Percentiles rank a stretch among this genome's conserved stretches.
Conservation (phyloP, 805 yeast species). For the Schwanniomyces occidentalis region DNA sequence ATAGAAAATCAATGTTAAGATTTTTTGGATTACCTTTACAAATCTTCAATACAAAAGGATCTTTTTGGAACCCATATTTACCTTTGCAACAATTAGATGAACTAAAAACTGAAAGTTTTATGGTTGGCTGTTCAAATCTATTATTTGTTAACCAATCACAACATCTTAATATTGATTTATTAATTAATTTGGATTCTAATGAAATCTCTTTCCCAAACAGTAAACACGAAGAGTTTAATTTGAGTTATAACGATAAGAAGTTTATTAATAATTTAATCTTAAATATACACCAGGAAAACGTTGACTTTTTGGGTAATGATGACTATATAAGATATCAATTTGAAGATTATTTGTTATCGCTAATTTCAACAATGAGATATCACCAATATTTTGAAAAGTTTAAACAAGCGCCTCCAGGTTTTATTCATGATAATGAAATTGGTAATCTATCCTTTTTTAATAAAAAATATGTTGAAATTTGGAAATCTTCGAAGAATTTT, state of each 20-base stretch:
- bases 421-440: conserved; percentile 19
- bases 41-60: conserved; percentile 76
- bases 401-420: conserved; percentile 43
- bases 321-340: conserved; percentile 85
- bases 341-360: conserved; percentile 83
- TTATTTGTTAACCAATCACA: conserved; percentile 66
- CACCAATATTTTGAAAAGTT: conserved; percentile 52
- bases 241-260: conserved; percentile 57
- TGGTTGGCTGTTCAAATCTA: conserved; percentile 88
- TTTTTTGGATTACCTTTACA: conserved; percentile 90
- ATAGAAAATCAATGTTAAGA: conserved; percentile 69
- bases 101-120: conserved; percentile 62
- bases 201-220: conserved; percentile 45
- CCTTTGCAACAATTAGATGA: conserved; percentile 89
- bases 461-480: conserved; percentile 27
- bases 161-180: conserved; percentile 60
- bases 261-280: conserved; percentile 64
- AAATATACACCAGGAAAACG: conserved; percentile 44
- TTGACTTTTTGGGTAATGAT: conserved; percentile 50
- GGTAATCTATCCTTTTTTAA: conserved; percentile 35
- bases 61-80: conserved; percentile 89
- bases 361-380: conserved; percentile 72
- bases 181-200: conserved; percentile 69
- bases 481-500: conserved; percentile 38
- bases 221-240: conserved; percentile 29